These are phyloP conservation scores for Lipomyces spencermartinsiae DNA, from an alignment of 805 yeast species.

Conservation along the genomic window DNA sequence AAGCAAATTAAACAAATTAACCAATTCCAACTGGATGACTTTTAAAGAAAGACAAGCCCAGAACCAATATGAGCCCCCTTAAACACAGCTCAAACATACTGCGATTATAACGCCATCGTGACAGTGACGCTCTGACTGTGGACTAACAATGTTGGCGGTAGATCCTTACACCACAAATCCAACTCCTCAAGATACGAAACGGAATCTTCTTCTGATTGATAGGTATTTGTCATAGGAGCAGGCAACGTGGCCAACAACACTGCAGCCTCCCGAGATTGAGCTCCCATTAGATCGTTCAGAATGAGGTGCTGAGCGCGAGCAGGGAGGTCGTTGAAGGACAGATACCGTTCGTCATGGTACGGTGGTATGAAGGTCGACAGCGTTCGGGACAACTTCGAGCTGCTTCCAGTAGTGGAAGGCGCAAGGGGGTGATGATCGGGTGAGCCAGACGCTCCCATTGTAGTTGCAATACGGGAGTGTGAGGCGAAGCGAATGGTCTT, in stretches of 20 bases:
- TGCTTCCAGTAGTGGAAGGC: constrained; percentile 20
- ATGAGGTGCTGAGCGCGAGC: constrained; percentile 90
- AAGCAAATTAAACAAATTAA: not conserved
- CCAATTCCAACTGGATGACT: not conserved
- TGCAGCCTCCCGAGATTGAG: constrained; percentile 66
- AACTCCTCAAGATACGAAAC: constrained; percentile 76
- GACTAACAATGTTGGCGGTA: constrained; percentile 82
- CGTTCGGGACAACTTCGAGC: constrained; percentile 41
- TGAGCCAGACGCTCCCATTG: constrained; percentile 8
- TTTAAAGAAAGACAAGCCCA: not conserved
- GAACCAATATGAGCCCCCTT: not conserved
- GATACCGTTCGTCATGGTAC: constrained; percentile 37
- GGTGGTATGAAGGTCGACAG: constrained; percentile 11
- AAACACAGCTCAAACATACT: not conserved
- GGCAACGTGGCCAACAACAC: constrained; percentile 90
- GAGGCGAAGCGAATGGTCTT: constrained; percentile 35
- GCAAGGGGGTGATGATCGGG: constrained; percentile 24
- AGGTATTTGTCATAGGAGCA: constrained; percentile 84
- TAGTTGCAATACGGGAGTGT: constrained; percentile 11
- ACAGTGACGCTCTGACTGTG: constrained; percentile 96
- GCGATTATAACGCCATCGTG: constrained; percentile 76
- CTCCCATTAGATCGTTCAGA: constrained; percentile 81
- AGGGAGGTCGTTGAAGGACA: constrained; percentile 84
- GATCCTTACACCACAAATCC: constrained; percentile 77
- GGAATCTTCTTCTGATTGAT: constrained; percentile 69